A percentile compares a stretch with the other conserved stretches of the same genome.
These are phyloP conservation scores for Corinectria fuckeliana DNA, from an alignment of 2,329 filamentous ascomycete genomes.

Conservation along the genomic window DNA sequence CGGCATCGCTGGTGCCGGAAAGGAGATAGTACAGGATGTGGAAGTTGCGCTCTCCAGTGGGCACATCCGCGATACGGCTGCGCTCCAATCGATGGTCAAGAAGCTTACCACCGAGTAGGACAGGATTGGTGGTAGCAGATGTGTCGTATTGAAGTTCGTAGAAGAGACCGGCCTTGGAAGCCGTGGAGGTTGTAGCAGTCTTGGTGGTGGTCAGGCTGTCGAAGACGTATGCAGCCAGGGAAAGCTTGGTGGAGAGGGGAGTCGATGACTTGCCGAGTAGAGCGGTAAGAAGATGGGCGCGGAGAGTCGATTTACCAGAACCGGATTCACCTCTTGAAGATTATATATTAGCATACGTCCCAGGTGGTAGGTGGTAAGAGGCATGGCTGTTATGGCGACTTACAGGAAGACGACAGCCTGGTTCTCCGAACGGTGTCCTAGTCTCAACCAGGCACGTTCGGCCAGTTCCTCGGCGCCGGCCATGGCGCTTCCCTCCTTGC, in stretches of 20 bases:
- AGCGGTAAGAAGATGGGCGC: slow-evolving; percentile 85
- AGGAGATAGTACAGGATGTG: slow-evolving; percentile 96
- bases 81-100: slow-evolving; percentile 92
- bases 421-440: slow-evolving; percentile 90
- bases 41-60: slow-evolving; percentile 95
- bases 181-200: slow-evolving; percentile 91
- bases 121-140: slow-evolving; percentile 80
- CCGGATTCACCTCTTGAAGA: slow-evolving; percentile 86
- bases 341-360: slow-evolving; percentile 35
- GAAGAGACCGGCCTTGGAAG: slow-evolving; percentile 93
- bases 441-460: slow-evolving; percentile 80
- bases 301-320: slow-evolving; percentile 92
- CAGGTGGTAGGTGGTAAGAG: not conserved
- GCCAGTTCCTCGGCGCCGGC: slow-evolving; percentile 93
- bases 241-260: slow-evolving; percentile 90
- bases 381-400: slow-evolving; percentile 48
- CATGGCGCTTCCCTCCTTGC: slow-evolving; percentile 89
- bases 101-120: slow-evolving; percentile 91
- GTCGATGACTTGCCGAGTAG: slow-evolving; percentile 90
- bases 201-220: slow-evolving; percentile 97
- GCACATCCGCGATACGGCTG: slow-evolving; percentile 88
- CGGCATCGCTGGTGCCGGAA: slow-evolving; percentile 86
- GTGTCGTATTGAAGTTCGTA: slow-evolving; percentile 98
- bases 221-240: slow-evolving; percentile 92
- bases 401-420: slow-evolving; percentile 93